These are phyloP conservation scores for Termitomyces sp. DNA, from an alignment of 768 basidiomycete species.

Conservation along the genomic window DNA sequence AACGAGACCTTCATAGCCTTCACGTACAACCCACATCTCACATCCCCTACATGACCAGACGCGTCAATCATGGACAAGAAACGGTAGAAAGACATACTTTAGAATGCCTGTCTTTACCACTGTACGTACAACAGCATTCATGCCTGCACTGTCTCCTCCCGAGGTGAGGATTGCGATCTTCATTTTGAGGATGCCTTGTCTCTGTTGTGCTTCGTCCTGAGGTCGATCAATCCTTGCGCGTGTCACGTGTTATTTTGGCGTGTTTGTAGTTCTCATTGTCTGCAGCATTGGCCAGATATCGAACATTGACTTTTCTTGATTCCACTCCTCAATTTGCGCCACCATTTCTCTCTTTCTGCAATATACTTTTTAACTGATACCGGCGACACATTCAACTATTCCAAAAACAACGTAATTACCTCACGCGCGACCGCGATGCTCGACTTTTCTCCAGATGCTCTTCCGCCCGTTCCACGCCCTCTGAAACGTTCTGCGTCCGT, in stretches of 20 bases:
- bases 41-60: conserved; percentile 60
- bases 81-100: conserved; percentile 40
- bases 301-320: not conserved
- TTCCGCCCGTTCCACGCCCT: conserved; percentile 28
- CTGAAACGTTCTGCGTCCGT: conserved; percentile 62
- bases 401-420: conserved; percentile 5
- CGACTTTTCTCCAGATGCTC: conserved; percentile 26
- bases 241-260: not conserved
- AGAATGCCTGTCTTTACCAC: conserved; percentile 91
- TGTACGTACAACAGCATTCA: conserved; percentile 93
- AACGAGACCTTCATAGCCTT: conserved; percentile 98
- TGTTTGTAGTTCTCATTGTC: not conserved
- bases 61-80: not conserved
- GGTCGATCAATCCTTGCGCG: not conserved
- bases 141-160: conserved; percentile 96
- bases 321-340: not conserved
- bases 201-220: not conserved
- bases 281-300: not conserved
- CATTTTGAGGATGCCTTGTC: conserved; percentile 33
- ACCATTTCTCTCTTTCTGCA: not conserved
- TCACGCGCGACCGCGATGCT: conserved; percentile 15
- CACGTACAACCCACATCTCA: conserved; percentile 93
- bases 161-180: conserved; percentile 94
- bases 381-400: not conserved
- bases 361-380: not conserved